phyloP scores from a whole-genome alignment of 1,284 basidiomycete genomes.

The Meira nashicola region DNA sequence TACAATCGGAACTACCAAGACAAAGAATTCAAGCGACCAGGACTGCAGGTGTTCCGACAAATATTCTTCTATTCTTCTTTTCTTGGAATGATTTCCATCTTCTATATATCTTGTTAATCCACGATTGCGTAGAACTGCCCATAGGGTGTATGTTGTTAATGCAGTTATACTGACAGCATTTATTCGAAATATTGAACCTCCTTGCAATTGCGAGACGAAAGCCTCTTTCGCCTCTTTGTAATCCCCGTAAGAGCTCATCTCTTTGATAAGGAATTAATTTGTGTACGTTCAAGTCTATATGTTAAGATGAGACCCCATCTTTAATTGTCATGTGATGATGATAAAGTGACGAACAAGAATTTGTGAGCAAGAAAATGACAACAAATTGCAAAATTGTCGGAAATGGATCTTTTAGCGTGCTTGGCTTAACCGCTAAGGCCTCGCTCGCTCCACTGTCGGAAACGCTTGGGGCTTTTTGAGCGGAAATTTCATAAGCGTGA shows the following conservation, averaged over 20 bases:
- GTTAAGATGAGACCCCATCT: too few species aligned
- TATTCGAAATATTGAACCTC: constrained; percentile 70
- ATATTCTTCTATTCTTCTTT: constrained; percentile 1
- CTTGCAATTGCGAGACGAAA: constrained; percentile 75
- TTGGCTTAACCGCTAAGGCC: too few species aligned
- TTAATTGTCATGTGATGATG: too few species aligned
- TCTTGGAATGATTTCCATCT: constrained; percentile 18
- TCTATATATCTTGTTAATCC: background rate
- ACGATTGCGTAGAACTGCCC: constrained; percentile 13
- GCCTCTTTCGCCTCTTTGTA: constrained; percentile 83
- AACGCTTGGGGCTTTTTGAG: too few species aligned
- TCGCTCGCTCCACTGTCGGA: too few species aligned
- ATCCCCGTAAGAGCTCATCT: constrained; percentile 18
- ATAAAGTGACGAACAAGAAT: too few species aligned
- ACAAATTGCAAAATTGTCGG: too few species aligned
- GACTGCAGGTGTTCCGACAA: background rate
- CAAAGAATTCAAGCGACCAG: constrained; percentile 60
- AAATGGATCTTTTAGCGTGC: too few species aligned
- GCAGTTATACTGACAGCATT: constrained; percentile 70
- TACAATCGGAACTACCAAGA: constrained; percentile 71
- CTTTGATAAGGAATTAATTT: too few species aligned
- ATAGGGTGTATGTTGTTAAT: constrained; percentile 60
- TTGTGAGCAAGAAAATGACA: too few species aligned
- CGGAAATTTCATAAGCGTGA: too few species aligned
- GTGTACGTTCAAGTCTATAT: too few species aligned